phyloP scores from a whole-genome alignment of 352 stramenopile species.

The Nothophytophthora sp. region DNA sequence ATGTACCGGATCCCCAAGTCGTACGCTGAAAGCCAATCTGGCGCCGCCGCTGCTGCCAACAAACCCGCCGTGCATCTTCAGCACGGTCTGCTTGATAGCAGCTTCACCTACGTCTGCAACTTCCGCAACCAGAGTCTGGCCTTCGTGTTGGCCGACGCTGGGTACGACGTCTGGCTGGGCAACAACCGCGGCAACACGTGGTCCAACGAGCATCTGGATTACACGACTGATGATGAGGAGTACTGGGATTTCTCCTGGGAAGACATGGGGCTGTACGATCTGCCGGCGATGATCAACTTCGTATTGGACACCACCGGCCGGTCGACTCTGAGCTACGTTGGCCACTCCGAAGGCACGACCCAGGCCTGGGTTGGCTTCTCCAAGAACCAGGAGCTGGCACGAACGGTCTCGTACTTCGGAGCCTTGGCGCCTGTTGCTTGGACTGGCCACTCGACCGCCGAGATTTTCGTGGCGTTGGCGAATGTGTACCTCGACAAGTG shows the following conservation, averaged over 20 bases:
- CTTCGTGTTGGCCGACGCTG: conserved; percentile 48
- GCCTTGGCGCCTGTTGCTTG: conserved; percentile 44
- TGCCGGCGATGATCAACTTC: conserved; percentile 53
- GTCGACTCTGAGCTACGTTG: conserved; percentile 40
- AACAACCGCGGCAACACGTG: conserved; percentile 66
- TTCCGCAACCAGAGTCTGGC: conserved; percentile 54
- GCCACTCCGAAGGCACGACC: conserved; percentile 50
- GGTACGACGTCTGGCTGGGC: conserved; percentile 56
- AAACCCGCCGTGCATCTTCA: conserved; percentile 52
- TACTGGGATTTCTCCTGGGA: conserved; percentile 63
- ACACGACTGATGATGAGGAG: conserved; percentile 28
- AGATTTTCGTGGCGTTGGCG: conserved; percentile 35
- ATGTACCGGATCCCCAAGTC: conserved; percentile 56
- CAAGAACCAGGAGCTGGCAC: conserved; percentile 39
- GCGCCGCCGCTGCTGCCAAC: conserved; percentile 6
- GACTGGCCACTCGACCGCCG: conserved; percentile 29
- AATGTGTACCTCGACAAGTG: conserved; percentile 33
- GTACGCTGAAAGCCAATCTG: conserved; percentile 34
- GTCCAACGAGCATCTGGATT: conserved; percentile 47
- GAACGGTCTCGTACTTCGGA: conserved; percentile 54
- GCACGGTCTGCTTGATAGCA: conserved; percentile 53
- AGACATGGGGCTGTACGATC: conserved; percentile 54
- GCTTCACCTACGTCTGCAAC: conserved; percentile 51
- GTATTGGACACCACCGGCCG: conserved; percentile 28
- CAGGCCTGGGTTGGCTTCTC: conserved; percentile 56